Evolutionary conservation across 1,284 basidiomycete genomes (phyloP).

Genomic region (Ceratobasidium sp.): DNA sequence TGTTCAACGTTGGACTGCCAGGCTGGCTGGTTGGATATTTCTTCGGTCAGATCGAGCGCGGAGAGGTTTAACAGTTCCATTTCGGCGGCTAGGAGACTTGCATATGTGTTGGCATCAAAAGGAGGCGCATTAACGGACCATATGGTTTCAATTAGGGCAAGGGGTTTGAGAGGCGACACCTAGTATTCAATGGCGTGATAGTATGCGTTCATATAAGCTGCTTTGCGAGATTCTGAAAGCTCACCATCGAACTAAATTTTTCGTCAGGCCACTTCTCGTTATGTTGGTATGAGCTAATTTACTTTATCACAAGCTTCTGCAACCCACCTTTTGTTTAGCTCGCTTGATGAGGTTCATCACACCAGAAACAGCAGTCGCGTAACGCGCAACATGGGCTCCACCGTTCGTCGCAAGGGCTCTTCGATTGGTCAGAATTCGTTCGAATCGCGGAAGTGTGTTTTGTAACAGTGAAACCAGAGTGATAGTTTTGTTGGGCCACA

Average conservation of each 20-base stretch:
- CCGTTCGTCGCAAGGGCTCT: background rate
- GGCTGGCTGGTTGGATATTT: background rate
- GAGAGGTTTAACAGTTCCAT: slow-evolving; percentile 3
- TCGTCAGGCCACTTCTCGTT: no score
- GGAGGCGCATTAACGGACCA: background rate
- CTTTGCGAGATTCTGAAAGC: background rate
- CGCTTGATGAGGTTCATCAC: background rate
- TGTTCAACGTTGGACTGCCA: no score
- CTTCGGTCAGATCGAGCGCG: background rate
- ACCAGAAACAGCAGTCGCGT: background rate
- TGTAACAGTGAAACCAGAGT: background rate
- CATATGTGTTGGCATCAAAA: background rate
- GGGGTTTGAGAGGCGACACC: background rate
- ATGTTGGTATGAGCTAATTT: background rate
- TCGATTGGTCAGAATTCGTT: background rate
- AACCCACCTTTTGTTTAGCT: background rate
- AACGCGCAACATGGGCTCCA: background rate
- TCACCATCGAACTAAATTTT: background rate
- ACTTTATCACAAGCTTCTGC: background rate
- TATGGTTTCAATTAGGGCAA: slow-evolving; percentile 10
- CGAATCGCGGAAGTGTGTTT: background rate
- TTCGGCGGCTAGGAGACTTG: background rate
- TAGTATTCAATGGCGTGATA: background rate
- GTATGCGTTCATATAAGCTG: no score
- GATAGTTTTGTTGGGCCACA: background rate